Evolutionary conservation across 2,329 filamentous ascomycete species (phyloP), one percentile per base, ranked within the genome.

Genomic region (Sarocladiaceae sp.): DNA sequence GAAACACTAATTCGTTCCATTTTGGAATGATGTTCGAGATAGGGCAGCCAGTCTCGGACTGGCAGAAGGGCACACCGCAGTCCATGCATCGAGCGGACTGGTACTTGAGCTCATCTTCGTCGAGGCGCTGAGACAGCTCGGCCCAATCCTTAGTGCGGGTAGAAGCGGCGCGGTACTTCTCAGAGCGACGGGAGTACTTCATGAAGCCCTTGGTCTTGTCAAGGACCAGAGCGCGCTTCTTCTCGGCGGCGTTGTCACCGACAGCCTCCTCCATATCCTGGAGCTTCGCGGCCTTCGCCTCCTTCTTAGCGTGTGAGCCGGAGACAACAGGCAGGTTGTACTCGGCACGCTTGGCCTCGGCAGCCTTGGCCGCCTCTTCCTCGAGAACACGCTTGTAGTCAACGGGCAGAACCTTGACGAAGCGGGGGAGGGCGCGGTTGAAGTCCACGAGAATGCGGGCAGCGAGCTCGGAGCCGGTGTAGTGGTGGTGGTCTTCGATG

Each of bases 1-100:
- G 71, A 59, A 81, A 82, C 0, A 94, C 79, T 7, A 95, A 51
- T 49, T 95, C 89, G 46, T 94, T 95, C 88, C 88, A 95, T 56
- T 96, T 96, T 46, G 91, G 91, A 57, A 97, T 97, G 60, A 97
- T 94, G 70, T 97, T 97, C 54, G 83, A 89, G 64, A 96, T 96
- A 2, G 91, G 91, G 62, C 91, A 97, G 40, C 91, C 91, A 51
- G 87, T 89, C 55, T 97, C 91, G 16, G 89, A 95, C 66, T 97
- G 91, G 58, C 91, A 97, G 77, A 97, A 97, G 2, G 91, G 91
- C 49, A 97, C 90, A 79, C 91, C 91, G 50, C 91, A 97, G 69
- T 97, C 91, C 91, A 97, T 97, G 73, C 91, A 97, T 52, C 91
- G 87, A 49, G 91, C 91, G 37, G 89, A 85, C 67, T 97, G 91